Evolutionary conservation across 2,329 filamentous ascomycete species (phyloP), one percentile per base, ranked within the genome.

Genomic region (Waltergamsia citrina): DNA sequence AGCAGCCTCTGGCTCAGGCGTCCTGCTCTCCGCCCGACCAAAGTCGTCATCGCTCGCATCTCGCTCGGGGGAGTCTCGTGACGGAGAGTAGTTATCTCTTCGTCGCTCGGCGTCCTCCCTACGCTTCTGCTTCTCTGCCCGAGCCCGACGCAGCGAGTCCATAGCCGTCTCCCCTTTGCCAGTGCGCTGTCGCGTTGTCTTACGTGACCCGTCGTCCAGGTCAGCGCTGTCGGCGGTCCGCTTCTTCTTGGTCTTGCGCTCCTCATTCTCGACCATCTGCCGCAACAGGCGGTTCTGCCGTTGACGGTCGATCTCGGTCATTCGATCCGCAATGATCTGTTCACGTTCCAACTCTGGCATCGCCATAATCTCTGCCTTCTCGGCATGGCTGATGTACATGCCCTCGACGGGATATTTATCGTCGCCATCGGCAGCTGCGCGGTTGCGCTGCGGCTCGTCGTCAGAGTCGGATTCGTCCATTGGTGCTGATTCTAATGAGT

Each of bases 281-380:
- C 83, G 84, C 32, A 95, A 72, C 41, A 88, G 77, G 31, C 79
- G 71, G 49, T 92, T 86, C 60, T 94, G 90, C 39, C 82, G 75
- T 46, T 84, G 80, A 34, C 79, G 78, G 50, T 92, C 84, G 38
- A 88, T 80, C 54, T 92, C 79, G 47, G 85, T 78, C 23, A 82
- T 81, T 43, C 92, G 85, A 45, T 94, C 85, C 15, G 87, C 90
- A 6, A 98, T 73, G 29, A 94, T 80, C 52, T 86, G 78, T 57
- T 98, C 92, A 41, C 90, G 82, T 52, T 94, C 80, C 33, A 96
- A 80, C 62, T 96, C 88, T 20, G 87, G 81, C 72, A 95, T 78
- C 37, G 69, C 74, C 71, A 92, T 79, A 41, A 98, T 92, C 33
- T 82, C 69, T 7, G 71, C 71, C 56, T 85, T 88, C 51, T 92